phyloP scores from a whole-genome alignment of 257 asterid species.

The Fraxinus pennsylvanica region DNA sequence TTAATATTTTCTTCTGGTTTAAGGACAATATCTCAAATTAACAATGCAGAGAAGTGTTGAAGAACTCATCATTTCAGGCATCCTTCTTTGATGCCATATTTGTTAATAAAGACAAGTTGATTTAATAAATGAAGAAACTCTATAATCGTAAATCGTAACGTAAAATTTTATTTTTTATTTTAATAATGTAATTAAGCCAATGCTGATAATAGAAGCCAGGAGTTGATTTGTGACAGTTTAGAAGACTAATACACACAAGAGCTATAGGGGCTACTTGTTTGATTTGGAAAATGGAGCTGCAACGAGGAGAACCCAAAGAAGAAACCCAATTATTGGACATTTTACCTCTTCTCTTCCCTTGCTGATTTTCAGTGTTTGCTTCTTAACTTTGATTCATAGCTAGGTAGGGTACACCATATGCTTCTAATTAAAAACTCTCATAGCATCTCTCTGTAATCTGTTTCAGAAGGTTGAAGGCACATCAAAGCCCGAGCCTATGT shows the following conservation, averaged over 20 bases:
- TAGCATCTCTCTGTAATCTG: background rate
- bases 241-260: background rate
- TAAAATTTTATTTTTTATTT: too few species aligned
- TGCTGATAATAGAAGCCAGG: background rate
- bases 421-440: background rate
- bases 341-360: background rate
- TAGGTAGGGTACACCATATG: background rate
- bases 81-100: background rate
- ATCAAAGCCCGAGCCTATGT: background rate
- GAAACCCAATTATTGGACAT: background rate
- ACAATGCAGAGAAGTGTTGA: background rate
- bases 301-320: background rate
- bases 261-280: background rate
- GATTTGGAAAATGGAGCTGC: background rate
- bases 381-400: background rate
- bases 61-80: background rate
- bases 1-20: background rate
- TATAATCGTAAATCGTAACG: too few species aligned
- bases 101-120: background rate
- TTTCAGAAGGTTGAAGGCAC: constrained; percentile 1
- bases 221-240: background rate
- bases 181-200: background rate
- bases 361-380: background rate
- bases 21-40: background rate
- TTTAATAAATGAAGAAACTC: background rate